A percentile compares a stretch with the other conserved stretches of the same genome.
Evolutionary conservation across 176 grass and related monocot species (phyloP).

Genomic region (Sorghum bicolor): DNA sequence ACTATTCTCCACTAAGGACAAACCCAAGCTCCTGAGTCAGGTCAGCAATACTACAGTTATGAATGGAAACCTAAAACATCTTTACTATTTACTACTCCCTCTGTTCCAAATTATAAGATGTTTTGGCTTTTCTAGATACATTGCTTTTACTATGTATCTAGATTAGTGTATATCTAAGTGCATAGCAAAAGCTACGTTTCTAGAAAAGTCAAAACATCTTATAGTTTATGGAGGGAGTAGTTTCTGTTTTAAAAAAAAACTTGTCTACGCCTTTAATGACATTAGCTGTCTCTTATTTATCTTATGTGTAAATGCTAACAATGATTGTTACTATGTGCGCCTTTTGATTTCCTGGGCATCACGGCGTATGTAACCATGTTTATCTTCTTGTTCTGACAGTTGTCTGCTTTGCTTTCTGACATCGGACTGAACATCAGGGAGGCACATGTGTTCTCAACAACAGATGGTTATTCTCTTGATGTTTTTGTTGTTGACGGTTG

Average conservation of each 20-base stretch:
- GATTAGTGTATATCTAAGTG: neutral
- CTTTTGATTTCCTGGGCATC: slow-evolving; percentile 1
- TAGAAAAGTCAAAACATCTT: neutral
- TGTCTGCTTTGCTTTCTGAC: slow-evolving; percentile 71
- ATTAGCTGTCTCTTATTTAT: neutral
- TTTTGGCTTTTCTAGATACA: slow-evolving; percentile 2
- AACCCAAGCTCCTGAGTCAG: slow-evolving; percentile 84
- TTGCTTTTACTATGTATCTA: neutral
- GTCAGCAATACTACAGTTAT: slow-evolving; percentile 28
- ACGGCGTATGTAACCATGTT: neutral
- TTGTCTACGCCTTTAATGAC: neutral
- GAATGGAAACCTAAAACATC: neutral
- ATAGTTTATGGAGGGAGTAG: neutral
- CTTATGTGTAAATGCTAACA: neutral
- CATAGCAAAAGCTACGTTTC: neutral
- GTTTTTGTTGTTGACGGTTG: slow-evolving; percentile 89
- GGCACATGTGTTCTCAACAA: slow-evolving; percentile 84
- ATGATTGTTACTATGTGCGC: neutral
- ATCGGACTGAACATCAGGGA: slow-evolving; percentile 82
- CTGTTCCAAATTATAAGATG: neutral
- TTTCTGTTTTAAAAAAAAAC: neutral
- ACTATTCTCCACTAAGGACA: slow-evolving; percentile 68
- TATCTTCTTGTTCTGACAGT: slow-evolving; percentile 32
- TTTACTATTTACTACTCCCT: neutral
- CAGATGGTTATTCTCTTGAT: slow-evolving; percentile 77